phyloP scores from a whole-genome alignment of 2,329 filamentous ascomycete species.

The Stachybotrys echinatus region DNA sequence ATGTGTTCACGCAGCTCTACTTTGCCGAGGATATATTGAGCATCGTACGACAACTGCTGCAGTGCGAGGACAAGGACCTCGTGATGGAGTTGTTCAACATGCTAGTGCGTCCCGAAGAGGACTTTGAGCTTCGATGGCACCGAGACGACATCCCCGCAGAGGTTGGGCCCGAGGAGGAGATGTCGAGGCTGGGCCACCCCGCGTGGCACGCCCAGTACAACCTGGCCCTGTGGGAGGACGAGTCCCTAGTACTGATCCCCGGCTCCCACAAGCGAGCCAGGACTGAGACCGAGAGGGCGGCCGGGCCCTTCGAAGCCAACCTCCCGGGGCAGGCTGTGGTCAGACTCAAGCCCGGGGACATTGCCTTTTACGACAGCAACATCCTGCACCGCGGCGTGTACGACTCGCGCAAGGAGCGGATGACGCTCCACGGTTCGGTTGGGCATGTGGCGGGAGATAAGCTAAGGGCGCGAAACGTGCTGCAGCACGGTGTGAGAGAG shows the following conservation, averaged over 20 bases:
- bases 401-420: slow-evolving; percentile 49
- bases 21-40: slow-evolving; percentile 62
- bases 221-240: slow-evolving; percentile 71
- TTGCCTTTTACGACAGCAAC: slow-evolving; percentile 87
- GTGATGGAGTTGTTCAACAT: slow-evolving; percentile 89
- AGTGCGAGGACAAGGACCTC: slow-evolving; percentile 52
- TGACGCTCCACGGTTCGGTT: slow-evolving; percentile 70
- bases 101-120: slow-evolving; percentile 64
- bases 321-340: slow-evolving; percentile 64
- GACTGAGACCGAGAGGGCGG: slow-evolving; percentile 63
- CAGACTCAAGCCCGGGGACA: slow-evolving; percentile 65
- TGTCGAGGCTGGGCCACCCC: slow-evolving; percentile 50
- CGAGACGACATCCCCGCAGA: slow-evolving; percentile 73
- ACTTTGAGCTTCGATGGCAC: slow-evolving; percentile 80
- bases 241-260: slow-evolving; percentile 69
- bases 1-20: slow-evolving; percentile 63
- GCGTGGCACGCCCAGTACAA: slow-evolving; percentile 85
- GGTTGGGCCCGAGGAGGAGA: slow-evolving; percentile 62
- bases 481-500: slow-evolving; percentile 67
- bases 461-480: slow-evolving; percentile 62
- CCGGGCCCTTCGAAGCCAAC: slow-evolving; percentile 56
- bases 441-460: slow-evolving; percentile 52
- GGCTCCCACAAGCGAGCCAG: slow-evolving; percentile 68
- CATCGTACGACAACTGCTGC: slow-evolving; percentile 61
- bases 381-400: slow-evolving; percentile 74